Conservation (phyloP, 2,329 filamentous ascomycete species). For the Venturia nashicola region DNA sequence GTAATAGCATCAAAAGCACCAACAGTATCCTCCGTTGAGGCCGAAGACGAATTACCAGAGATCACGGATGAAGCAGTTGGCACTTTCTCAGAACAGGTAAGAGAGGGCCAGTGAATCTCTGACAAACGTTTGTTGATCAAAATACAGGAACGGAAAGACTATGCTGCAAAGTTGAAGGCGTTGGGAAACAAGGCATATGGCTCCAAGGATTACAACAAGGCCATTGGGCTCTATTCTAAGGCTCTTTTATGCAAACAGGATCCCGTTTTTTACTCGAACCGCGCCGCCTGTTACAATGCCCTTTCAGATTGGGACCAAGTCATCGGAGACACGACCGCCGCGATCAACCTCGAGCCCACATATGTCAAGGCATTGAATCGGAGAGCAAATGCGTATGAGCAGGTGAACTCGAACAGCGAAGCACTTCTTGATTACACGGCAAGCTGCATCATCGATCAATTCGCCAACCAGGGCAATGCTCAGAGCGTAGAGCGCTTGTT, state of each 20-base stretch:
- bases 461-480: slow-evolving; percentile 82
- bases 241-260: slow-evolving; percentile 96
- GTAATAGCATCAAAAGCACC: slow-evolving; percentile 15
- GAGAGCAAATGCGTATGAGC: slow-evolving; percentile 91
- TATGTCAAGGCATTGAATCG: slow-evolving; percentile 98
- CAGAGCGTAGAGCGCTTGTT: slow-evolving; percentile 83
- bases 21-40: slow-evolving; percentile 19
- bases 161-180: slow-evolving; percentile 84
- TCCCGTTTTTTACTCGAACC: slow-evolving; percentile 97
- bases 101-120: background rate
- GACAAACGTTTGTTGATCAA: background rate
- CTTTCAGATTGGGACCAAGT: slow-evolving; percentile 90
- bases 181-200: slow-evolving; percentile 95
- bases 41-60: slow-evolving; percentile 35
- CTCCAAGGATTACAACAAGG: slow-evolving; percentile 82
- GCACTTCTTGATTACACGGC: slow-evolving; percentile 95
- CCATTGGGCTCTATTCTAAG: slow-evolving; percentile 90
- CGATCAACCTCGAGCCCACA: slow-evolving; percentile 83
- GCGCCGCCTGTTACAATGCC: slow-evolving; percentile 93
- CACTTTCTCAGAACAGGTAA: slow-evolving; percentile 30
- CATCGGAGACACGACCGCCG: slow-evolving; percentile 90
- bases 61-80: slow-evolving; percentile 34
- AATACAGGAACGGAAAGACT: slow-evolving; percentile 44
- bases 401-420: slow-evolving; percentile 81
- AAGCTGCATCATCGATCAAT: slow-evolving; percentile 97